Conservation (phyloP, 1,284 basidiomycete species). For the Tilletia indica region DNA sequence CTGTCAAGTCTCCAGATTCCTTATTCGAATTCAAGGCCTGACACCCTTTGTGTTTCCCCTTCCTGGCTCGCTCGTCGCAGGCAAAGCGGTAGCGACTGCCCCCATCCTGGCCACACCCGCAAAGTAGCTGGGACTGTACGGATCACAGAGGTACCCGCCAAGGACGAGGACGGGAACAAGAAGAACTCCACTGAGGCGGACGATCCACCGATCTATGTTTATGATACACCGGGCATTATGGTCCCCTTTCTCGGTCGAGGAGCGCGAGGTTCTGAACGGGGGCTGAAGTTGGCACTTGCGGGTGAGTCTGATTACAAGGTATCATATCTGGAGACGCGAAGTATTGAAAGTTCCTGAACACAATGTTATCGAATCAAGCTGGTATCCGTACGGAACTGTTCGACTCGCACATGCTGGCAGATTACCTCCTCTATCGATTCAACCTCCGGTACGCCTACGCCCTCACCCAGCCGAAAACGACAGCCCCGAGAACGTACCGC, state of each 20-base stretch:
- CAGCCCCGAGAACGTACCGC: too few relatives aligned
- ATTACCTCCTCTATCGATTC: conserved; percentile 83
- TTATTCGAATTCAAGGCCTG: too few relatives aligned
- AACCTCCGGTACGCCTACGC: conserved; percentile 65
- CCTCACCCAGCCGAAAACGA: not conserved
- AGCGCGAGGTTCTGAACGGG: conserved; percentile 78
- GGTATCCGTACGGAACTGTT: conserved; percentile 93
- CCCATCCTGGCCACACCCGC: conserved; percentile 65
- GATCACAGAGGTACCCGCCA: conserved; percentile 40
- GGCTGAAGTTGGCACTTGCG: conserved; percentile 86
- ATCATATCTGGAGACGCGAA: too few relatives aligned
- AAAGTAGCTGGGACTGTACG: conserved; percentile 53
- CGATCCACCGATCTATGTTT: conserved; percentile 81
- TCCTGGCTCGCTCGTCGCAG: too few relatives aligned
- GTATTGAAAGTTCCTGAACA: too few relatives aligned
- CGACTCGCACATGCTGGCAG: conserved; percentile 76
- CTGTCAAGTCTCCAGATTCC: too few relatives aligned
- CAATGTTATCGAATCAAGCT: conserved; percentile 45
- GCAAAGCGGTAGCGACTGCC: conserved; percentile 83
- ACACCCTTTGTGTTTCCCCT: too few relatives aligned
- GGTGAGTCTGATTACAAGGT: conserved; percentile 61
- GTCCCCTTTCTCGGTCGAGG: conserved; percentile 89
- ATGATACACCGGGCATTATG: conserved; percentile 96
- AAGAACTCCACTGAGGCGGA: conserved; percentile 67
- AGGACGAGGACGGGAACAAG: conserved; percentile 1